Percentiles rank a stretch among this genome's conserved stretches.
These are phyloP conservation scores for Neonothopanus nambi DNA, from an alignment of 1,284 basidiomycete species.

Conservation along the genomic window DNA sequence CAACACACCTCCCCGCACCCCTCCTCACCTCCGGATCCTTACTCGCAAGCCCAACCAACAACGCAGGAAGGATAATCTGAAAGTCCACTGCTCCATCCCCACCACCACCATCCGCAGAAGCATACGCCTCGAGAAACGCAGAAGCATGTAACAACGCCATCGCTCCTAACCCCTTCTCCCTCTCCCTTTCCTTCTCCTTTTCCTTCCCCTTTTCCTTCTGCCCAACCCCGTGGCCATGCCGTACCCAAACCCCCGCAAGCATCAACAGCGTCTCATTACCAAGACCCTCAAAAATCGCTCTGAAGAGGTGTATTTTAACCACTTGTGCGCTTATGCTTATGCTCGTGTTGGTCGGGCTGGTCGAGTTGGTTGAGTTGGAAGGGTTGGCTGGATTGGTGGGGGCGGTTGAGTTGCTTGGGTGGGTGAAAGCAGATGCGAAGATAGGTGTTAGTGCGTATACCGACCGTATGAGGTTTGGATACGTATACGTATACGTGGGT, in stretches of 20 bases:
- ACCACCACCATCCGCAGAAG: conserved; percentile 40
- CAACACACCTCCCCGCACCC: conserved; percentile 67
- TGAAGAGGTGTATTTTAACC: conserved; percentile 54
- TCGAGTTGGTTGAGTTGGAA: conserved; percentile 59
- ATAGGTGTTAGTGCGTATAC: conserved; percentile 46
- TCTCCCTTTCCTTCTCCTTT: conserved; percentile 23
- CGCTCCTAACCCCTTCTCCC: conserved; percentile 26
- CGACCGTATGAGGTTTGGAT: conserved; percentile 46
- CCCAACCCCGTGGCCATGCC: conserved; percentile 20
- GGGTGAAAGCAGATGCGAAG: not conserved
- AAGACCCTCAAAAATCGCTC: conserved; percentile 67
- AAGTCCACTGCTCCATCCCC: conserved; percentile 67
- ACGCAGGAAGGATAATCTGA: conserved; percentile 81
- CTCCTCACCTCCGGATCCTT: conserved; percentile 56
- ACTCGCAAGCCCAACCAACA: conserved; percentile 70
- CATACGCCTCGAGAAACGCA: conserved; percentile 79
- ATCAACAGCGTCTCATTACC: conserved; percentile 79
- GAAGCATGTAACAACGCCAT: conserved; percentile 64
- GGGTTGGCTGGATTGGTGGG: too few species aligned
- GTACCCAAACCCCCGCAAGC: conserved; percentile 70
- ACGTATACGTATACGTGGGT: conserved; percentile 45
- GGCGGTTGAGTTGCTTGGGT: too few species aligned
- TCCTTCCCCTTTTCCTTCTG: too few species aligned
- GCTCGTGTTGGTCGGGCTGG: conserved; percentile 39
- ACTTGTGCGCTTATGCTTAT: conserved; percentile 37